These are phyloP conservation scores for Dactylellina cionopaga DNA, from an alignment of 2,329 filamentous ascomycete species.

Conservation along the genomic window DNA sequence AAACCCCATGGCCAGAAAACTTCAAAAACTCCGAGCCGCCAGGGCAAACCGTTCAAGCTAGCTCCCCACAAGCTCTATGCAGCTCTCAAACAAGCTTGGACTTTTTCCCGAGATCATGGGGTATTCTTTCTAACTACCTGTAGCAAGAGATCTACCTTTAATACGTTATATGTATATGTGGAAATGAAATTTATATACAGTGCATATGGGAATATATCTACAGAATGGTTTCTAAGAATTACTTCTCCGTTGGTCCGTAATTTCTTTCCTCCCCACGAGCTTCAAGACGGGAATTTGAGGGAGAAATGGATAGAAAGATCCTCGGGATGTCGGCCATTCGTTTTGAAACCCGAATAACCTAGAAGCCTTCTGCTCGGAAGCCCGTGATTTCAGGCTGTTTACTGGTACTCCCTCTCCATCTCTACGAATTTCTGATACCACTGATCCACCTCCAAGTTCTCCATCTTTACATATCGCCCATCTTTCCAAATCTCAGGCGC, in stretches of 20 bases:
- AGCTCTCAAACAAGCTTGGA: not conserved
- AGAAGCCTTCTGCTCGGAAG: slow-evolving; percentile 52
- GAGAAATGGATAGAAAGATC: slow-evolving; percentile 45
- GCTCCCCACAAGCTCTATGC: not conserved
- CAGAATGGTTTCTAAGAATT: not conserved
- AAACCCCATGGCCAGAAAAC: slow-evolving; percentile 35
- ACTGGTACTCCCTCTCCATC: slow-evolving; percentile 53
- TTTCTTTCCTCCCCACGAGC: not conserved
- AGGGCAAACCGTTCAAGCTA: not conserved
- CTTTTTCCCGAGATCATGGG: slow-evolving; percentile 12
- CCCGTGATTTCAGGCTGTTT: too few relatives aligned
- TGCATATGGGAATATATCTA: not conserved
- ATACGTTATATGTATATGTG: not conserved
- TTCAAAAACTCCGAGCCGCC: slow-evolving; percentile 8
- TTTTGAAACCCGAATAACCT: too few relatives aligned
- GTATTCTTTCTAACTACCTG: not conserved
- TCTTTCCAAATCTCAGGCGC: slow-evolving; percentile 59
- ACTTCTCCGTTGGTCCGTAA: slow-evolving; percentile 24
- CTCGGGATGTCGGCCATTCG: slow-evolving; percentile 37
- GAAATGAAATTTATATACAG: not conserved
- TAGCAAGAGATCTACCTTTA: slow-evolving; percentile 9
- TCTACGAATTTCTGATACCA: slow-evolving; percentile 54
- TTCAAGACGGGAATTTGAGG: not conserved
- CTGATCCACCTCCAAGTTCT: slow-evolving; percentile 43
- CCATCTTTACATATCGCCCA: slow-evolving; percentile 26